Evolutionary conservation across 2,329 filamentous ascomycete genomes (phyloP).

Genomic region (Beauveria bassiana): DNA sequence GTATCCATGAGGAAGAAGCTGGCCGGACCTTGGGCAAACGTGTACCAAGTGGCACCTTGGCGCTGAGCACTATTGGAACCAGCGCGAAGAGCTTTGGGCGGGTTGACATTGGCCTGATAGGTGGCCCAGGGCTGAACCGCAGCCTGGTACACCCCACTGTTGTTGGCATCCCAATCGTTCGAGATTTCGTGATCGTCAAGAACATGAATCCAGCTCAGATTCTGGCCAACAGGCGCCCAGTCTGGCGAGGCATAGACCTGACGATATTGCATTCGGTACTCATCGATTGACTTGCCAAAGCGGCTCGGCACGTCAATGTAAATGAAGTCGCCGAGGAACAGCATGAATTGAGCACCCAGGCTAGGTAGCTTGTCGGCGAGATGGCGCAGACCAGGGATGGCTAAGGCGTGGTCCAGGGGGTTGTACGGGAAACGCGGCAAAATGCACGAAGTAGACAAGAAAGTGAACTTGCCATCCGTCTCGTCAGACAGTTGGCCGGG

Average conservation of each 20-base stretch:
- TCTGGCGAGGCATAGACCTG: conserved; percentile 95
- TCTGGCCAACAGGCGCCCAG: conserved; percentile 67
- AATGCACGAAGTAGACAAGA: conserved; percentile 88
- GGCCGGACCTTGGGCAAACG: conserved; percentile 82
- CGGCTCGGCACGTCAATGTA: conserved; percentile 82
- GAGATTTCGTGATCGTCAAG: conserved; percentile 94
- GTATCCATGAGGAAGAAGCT: conserved; percentile 95
- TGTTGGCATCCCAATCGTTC: conserved; percentile 86
- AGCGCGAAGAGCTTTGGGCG: conserved; percentile 55
- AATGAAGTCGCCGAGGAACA: conserved; percentile 83
- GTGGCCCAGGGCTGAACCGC: conserved; percentile 79
- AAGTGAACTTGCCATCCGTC: conserved; percentile 69
- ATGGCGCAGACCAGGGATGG: conserved; percentile 71
- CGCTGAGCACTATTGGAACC: conserved; percentile 29
- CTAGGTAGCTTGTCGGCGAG: conserved; percentile 65
- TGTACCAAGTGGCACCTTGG: conserved; percentile 70
- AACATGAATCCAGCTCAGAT: conserved; percentile 95
- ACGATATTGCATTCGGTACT: conserved; percentile 86
- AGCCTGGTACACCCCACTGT: conserved; percentile 68
- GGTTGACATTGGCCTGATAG: conserved; percentile 82
- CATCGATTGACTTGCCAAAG: conserved; percentile 62
- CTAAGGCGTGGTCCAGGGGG: conserved; percentile 71
- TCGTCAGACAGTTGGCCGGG: conserved; percentile 54
- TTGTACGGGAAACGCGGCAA: conserved; percentile 87
- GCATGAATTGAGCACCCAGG: conserved; percentile 68